Evolutionary conservation across 2,329 filamentous ascomycete genomes (phyloP), one percentile per base, ranked within the genome.

Genomic region (Pyrenochaeta sp.): DNA sequence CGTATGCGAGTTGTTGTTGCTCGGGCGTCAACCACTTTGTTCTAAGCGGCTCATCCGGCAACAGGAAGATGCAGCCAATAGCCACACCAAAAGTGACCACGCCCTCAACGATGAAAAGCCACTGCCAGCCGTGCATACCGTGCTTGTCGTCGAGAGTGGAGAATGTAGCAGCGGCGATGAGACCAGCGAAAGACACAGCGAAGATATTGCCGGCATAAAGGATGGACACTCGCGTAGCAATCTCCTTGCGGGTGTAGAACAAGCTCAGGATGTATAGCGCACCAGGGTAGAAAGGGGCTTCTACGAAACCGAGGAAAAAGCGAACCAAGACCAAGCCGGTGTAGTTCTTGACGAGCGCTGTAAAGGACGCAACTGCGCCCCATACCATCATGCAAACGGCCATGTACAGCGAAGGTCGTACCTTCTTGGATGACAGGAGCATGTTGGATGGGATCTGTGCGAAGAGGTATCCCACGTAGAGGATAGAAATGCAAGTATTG

Each of bases 201-300:
- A 67, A 60, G 24, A 64, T 65, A 27, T 59, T 65, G 37, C 52
- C 64, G 47, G 49, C 34, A 28, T 63, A 63, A 10, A 65, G 44
- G 12, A 64, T 65, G 0, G 53, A 52, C 0, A 67, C 52, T 3
- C 62, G 44, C 1, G 69, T 66, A 5, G 72, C 72, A 45, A 77
- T 64, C 56, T 78, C 74, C 44, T 83, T 82, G 50, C 86, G 82
- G 1, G 86, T 89, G 70, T 90, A 90, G 82, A 86, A 90, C 59
- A 87, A 84, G 0, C 84, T 86, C 30, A 89, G 78, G 42, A 88
- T 83, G 51, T 88, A 81, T 6, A 89, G 78, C 0, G 85, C 85
- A 2, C 87, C 87, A 0, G 87, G 87, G 44, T 88, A 80, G 70
- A 87, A 88, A 1, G 74, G 75, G 3, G 71, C 72, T 52, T 75